Percentiles rank a stretch among this genome's conserved stretches.
phyloP scores from a whole-genome alignment of 2,329 filamentous ascomycete genomes.

The Diaporthe aspalathi region DNA sequence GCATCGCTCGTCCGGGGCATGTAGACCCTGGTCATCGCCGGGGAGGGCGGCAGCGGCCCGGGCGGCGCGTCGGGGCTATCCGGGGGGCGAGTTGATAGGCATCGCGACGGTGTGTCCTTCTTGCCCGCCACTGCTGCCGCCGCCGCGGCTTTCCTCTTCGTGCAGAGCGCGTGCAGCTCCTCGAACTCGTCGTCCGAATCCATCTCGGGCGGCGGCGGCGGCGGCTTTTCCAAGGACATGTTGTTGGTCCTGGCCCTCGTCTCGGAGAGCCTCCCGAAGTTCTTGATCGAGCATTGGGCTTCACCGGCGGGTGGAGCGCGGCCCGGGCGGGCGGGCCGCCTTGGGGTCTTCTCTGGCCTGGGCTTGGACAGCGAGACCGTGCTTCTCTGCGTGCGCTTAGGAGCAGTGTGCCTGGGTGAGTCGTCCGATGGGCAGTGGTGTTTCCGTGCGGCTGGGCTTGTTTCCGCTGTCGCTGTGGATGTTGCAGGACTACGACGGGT shows the following conservation, averaged over 20 bases:
- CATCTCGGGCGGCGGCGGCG: not conserved
- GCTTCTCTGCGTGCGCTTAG: slow-evolving; percentile 21
- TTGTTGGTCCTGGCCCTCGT: slow-evolving; percentile 9
- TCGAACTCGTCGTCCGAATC: slow-evolving; percentile 43
- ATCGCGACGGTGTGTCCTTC: too few species aligned
- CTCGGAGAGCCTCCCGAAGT: slow-evolving; percentile 47
- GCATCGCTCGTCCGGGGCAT: slow-evolving; percentile 43
- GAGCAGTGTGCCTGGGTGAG: not conserved
- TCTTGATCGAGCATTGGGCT: slow-evolving; percentile 40
- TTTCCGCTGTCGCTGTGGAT: not conserved
- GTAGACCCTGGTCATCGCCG: slow-evolving; percentile 42
- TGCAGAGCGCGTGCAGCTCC: slow-evolving; percentile 54
- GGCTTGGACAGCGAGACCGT: not conserved
- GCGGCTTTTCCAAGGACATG: not conserved
- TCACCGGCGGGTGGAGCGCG: not conserved
- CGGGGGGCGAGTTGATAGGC: not conserved
- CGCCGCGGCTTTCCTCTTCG: slow-evolving; percentile 46
- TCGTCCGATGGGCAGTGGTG: not conserved
- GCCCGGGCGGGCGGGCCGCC: not conserved
- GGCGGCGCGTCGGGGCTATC: not conserved
- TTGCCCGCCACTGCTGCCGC: too few species aligned
- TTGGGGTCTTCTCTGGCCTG: not conserved
- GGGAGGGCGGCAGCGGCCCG: not conserved
- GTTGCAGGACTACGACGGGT: not conserved
- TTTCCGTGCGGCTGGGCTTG: slow-evolving; percentile 1